Base-by-base conservation (phyloP, 768 basidiomycete species). In the Trametes cubensis region DNA sequence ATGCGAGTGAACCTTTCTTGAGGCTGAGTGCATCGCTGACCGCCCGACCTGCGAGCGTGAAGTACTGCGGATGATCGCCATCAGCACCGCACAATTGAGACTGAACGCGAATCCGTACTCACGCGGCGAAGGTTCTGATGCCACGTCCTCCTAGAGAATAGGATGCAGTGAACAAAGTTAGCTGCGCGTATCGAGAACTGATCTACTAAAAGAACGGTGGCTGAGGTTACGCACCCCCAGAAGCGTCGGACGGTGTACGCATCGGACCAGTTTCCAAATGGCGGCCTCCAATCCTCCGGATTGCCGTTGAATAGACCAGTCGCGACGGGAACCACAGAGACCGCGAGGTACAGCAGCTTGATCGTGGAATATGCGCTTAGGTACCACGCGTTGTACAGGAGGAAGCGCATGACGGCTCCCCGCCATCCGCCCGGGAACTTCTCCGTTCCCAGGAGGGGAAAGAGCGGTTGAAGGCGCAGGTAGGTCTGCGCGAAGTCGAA, bases 81-180 rank as follows among this genome's bases (percentile, higher is more conserved):
- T 30, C 21, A 38, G 30, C 48, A 28, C 6, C 48, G 23, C 34
- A 25, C 23, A 3, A 47, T 6, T 7, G 13, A 23, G n/a, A 5
- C 26, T 49, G 47, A 20, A 39, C 13, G 14, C 39, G 49, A 26
- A 34, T 20, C 18, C 42, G 17, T 17, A 49, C 75, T 62, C 60
- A 79, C 78, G 45, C 70, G 67, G 45, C 73, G 72, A 34, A 77
- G 44, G 48, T 71, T 62, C 57, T 79, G 78, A 60, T 80, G 78
- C 78, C 78, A 79, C 0, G 71, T 69, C 28, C 70, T 69, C n/a
- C 77, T 76, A 52, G 34, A 34, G 21, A 10, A 10, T 10, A 34
- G 11, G 34, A 34, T 11, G 34, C 34, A 34, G 34, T 34, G 10
- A 34, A 34, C 34, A 34, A 34, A 34, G 34, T 34, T 34, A 34